Evolutionary conservation across 257 asterid genomes (phyloP).

Genomic region (Gynochthodes officinalis): DNA sequence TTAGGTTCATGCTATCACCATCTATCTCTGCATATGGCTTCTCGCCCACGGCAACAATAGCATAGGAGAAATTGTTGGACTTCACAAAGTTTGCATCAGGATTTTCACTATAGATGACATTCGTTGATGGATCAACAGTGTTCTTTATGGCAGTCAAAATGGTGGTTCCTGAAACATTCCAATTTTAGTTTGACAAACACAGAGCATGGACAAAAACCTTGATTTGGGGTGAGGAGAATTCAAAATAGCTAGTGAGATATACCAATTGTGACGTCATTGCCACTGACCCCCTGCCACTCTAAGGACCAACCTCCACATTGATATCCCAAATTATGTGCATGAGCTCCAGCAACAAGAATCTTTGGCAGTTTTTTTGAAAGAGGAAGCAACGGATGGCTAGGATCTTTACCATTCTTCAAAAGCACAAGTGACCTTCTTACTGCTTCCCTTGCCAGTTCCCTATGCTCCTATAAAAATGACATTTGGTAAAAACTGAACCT

Average conservation of each 20-base stretch:
- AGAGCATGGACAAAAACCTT: neutral
- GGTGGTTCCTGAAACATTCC: conserved; percentile 59
- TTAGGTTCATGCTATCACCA: conserved; percentile 66
- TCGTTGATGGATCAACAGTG: conserved; percentile 69
- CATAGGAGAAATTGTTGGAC: conserved; percentile 49
- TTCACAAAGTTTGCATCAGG: conserved; percentile 49
- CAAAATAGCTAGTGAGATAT: conserved; percentile 14
- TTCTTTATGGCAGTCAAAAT: conserved; percentile 61
- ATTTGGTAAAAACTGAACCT: conserved; percentile 8
- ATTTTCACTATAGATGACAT: conserved; percentile 50
- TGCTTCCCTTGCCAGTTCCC: conserved; percentile 92
- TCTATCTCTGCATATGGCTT: conserved; percentile 57
- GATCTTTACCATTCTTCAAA: conserved; percentile 57
- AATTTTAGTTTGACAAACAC: neutral
- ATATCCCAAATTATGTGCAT: conserved; percentile 80
- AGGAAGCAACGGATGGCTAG: conserved; percentile 57
- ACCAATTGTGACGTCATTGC: conserved; percentile 72
- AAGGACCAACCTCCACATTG: conserved; percentile 99
- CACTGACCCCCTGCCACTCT: conserved; percentile 71
- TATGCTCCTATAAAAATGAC: conserved; percentile 53
- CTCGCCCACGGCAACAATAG: conserved; percentile 79
- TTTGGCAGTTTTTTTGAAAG: conserved; percentile 67
- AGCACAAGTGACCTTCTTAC: conserved; percentile 85
- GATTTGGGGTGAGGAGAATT: too few relatives aligned
- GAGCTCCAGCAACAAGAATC: conserved; percentile 74